These are phyloP conservation scores for Myrmaecium sp. DNA, from an alignment of 2,329 filamentous ascomycete genomes.

Conservation along the genomic window DNA sequence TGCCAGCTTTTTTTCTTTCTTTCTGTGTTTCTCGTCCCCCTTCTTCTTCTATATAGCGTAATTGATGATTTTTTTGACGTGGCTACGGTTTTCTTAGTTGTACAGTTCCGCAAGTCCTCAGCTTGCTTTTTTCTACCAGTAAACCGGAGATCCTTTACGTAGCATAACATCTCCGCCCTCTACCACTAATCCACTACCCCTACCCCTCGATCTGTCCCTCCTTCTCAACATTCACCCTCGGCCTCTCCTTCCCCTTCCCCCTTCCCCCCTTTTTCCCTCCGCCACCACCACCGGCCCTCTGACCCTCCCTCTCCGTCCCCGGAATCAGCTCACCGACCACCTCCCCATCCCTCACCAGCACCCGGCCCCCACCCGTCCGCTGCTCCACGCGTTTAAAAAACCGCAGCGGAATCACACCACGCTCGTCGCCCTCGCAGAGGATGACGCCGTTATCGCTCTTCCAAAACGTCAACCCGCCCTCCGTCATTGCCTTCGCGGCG, in stretches of 20 bases:
- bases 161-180: too few species aligned
- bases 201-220: too few species aligned
- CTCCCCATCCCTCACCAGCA: conserved; percentile 55
- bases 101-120: too few species aligned
- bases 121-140: too few species aligned
- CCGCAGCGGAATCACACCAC: conserved; percentile 45
- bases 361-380: conserved; percentile 39
- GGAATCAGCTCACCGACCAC: conserved; percentile 38
- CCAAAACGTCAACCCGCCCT: conserved; percentile 53
- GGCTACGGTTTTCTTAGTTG: too few species aligned
- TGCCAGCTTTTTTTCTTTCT: too few species aligned
- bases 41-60: too few species aligned
- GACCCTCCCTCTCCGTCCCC: conserved; percentile 19
- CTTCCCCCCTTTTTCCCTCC: conserved; percentile 3
- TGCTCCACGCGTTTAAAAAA: conserved; percentile 60
- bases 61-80: too few species aligned
- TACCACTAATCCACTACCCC: too few species aligned
- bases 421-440: conserved; percentile 30
- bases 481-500: conserved; percentile 43
- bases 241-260: conserved; percentile 11
- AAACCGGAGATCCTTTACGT: too few species aligned
- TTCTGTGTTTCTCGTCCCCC: too few species aligned
- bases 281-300: conserved; percentile 7
- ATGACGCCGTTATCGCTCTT: conserved; percentile 34
- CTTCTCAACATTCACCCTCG: too few species aligned